Base-by-base conservation (phyloP, 2,329 filamentous ascomycete species). In the Xylariaceae sp. region DNA sequence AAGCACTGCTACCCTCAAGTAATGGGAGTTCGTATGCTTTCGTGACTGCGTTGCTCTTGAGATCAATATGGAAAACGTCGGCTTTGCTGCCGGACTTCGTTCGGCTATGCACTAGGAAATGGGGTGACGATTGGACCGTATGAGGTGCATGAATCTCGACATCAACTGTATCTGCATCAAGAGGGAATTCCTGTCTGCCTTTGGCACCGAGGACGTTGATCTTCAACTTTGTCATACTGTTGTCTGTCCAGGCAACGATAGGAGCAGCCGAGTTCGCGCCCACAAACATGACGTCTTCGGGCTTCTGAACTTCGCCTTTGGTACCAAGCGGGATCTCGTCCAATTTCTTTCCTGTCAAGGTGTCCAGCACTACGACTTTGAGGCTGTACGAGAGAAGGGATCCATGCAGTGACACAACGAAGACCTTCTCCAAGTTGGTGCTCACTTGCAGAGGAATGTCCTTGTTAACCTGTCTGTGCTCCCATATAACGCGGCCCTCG, bases 51-150 rank as follows among this genome's bases (percentile, higher is more conserved):
- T 80, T 82, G 54, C 79, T 86, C 73, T 87, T 87, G 45, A 90
- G 72, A 62, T 96, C 83, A 54, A 95, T 81, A 64, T 96, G 91
- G 67, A 88, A 97, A 24, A 97, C 87, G 57, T 95, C 88, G 3
- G 88, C 93, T 77, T 89, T 91, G 67, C 92, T 89, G 15, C 85
- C 85, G 2, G 77, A 77, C 29, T 78, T 78, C 0, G 90, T 90
- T 63, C 86, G 81, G 63, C 85, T 91, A 63, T 96, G 89, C 4
- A 96, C 88, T 26, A 97, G 76, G 75, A 97, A 95, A 74, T 96
- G 91, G 30, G 91, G 80, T 39, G 85, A 79, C 3, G 89, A 87
- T 66, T 89, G 88, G 24, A 84, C 74, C 50, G 87, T 79, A 60
- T 86, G 85, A 13, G 91, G 88, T 1, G 89, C 89, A 67, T 95